These are phyloP conservation scores for Solanum raphanifolium DNA, from an alignment of 257 asterid species.

Conservation along the genomic window DNA sequence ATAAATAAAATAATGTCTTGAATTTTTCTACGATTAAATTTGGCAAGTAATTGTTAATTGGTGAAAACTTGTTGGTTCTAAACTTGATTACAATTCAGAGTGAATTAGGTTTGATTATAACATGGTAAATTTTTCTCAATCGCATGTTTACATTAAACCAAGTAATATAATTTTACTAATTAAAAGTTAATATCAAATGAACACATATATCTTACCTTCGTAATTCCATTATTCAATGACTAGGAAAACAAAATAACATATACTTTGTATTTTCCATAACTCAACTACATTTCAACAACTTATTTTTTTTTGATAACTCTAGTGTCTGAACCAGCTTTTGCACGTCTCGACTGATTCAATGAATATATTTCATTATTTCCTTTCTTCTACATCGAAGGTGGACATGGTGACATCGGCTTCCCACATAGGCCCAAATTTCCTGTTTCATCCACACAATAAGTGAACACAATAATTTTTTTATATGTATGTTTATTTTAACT, in stretches of 20 bases:
- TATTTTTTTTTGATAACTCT: fast-evolving
- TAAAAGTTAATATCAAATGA: neutral
- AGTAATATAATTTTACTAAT: too few relatives aligned
- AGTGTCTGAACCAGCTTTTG: fast-evolving
- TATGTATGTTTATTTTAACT: neutral
- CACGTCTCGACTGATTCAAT: fast-evolving
- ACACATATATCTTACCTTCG: neutral
- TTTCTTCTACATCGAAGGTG: conserved; percentile 4
- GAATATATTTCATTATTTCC: neutral
- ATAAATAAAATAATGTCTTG: too few relatives aligned
- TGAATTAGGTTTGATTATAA: neutral
- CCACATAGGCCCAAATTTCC: conserved; percentile 53
- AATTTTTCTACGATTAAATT: neutral
- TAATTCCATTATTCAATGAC: neutral
- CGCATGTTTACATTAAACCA: neutral
- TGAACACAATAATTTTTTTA: neutral
- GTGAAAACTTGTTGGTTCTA: neutral
- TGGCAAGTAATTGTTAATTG: neutral
- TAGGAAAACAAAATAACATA: neutral
- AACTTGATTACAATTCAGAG: neutral
- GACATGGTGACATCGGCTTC: conserved; percentile 44
- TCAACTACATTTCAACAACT: too few relatives aligned
- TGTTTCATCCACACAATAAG: conserved; percentile 5
- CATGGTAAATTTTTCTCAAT: neutral
- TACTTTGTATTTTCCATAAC: neutral